Evolutionary conservation across 2,329 filamentous ascomycete species (phyloP), one percentile per base, ranked within the genome.

Genomic region (Alternaria sp.): DNA sequence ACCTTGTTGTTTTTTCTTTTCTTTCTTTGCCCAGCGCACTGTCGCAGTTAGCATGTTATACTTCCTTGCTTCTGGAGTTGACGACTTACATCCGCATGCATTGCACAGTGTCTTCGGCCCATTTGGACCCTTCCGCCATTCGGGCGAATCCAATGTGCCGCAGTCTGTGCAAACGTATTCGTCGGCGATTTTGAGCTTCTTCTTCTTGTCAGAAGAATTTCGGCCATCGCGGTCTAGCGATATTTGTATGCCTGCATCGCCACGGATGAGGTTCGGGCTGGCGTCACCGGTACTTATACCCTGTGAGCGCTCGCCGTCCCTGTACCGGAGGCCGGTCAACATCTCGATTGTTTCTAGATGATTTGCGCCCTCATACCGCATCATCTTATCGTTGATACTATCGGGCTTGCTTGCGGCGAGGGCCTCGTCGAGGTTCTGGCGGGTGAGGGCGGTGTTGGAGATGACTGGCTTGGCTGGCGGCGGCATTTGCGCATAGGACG

Each of bases 151-250:
- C 44, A 96, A 86, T 0, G 93, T 97, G 84, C 95, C 94, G 81
- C 95, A 98, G 79, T 97, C 95, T 1, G 93, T 95, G 80, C 95
- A 98, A 41, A 97, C 93, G 77, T 97, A 97, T 84, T 97, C 94
- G 75, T 97, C 87, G 10, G 85, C 84, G 46, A 86, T 86, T 78
- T 97, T 97, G 50, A 93, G 84, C 79, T 97, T 97, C 84, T 92
- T 92, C 84, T 96, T 90, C 78, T 90, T 96, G 80, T 97, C 94
- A 1, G 87, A 89, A 12, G 86, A 86, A 20, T 78, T 81, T 53
- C 90, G 84, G 14, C 87, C 86, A 63, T 96, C 93, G 66, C 93
- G 89, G 68, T 97, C 93, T 33, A 92, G 82, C 0, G 93, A 89
- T 55, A 96, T 96, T 8, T 92, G 91, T 64, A 97, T 95, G 54